Percentiles rank a stretch among this genome's conserved stretches.
Conservation (phyloP, 2,329 filamentous ascomycete species). For the Fusarium sacchari region DNA sequence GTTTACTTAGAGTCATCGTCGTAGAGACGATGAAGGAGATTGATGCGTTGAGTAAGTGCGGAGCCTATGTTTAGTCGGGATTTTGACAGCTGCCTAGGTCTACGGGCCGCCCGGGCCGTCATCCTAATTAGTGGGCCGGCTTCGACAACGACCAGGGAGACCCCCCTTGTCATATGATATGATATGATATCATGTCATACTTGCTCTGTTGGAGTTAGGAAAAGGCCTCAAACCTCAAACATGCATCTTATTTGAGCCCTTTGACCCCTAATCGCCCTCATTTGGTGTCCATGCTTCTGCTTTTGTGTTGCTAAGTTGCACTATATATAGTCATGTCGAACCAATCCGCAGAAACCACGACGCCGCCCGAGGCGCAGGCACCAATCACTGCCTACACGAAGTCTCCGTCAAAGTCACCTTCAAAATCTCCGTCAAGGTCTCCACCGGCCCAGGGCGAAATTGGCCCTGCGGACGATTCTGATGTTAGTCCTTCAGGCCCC, state of each 20-base stretch:
- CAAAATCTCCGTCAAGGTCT: background rate
- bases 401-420: background rate
- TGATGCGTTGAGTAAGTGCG: background rate
- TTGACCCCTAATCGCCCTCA: too few relatives aligned
- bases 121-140: background rate
- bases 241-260: accelerated
- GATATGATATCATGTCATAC: background rate
- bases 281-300: background rate
- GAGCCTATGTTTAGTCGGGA: background rate
- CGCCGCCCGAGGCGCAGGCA: accelerated
- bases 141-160: background rate
- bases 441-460: accelerated
- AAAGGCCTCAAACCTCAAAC: background rate
- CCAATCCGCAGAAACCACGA: accelerated
- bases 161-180: background rate
- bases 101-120: background rate
- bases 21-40: background rate
- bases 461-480: background rate
- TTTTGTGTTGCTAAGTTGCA: too few relatives aligned
- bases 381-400: accelerated
- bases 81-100: background rate
- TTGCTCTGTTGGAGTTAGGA: background rate
- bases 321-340: background rate
- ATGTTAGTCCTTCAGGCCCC: accelerated
- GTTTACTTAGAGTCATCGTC: too few relatives aligned